phyloP scores from a whole-genome alignment of 2,329 filamentous ascomycete species.

The Alternaria postmessia region DNA sequence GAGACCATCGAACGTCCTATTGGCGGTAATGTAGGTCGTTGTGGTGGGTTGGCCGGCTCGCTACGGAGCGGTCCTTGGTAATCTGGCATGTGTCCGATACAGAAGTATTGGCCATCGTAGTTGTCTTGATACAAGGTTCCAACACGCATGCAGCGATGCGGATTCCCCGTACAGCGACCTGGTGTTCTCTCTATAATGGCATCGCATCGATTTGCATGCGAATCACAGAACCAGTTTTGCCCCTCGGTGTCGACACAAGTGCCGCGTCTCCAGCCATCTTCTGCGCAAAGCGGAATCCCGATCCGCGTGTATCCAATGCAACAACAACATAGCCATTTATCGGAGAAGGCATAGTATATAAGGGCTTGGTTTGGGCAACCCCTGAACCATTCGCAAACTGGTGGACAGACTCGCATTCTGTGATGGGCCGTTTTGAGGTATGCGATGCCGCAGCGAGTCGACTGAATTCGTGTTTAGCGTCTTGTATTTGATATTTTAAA shows the following conservation, averaged over 20 bases:
- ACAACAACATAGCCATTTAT: conserved; percentile 7
- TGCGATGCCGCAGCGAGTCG: not conserved
- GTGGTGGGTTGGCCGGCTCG: not conserved
- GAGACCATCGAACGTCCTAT: not conserved
- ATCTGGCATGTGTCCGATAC: not conserved
- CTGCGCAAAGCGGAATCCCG: not conserved
- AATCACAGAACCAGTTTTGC: conserved; percentile 7
- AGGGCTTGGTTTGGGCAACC: conserved; percentile 4
- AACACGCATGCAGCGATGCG: conserved; percentile 1
- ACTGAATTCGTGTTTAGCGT: not conserved
- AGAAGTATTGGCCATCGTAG: not conserved
- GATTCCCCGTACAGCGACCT: not conserved
- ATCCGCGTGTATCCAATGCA: conserved; percentile 2
- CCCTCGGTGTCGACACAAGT: conserved; percentile 3
- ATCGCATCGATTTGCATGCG: conserved; percentile 6
- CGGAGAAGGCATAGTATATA: conserved; percentile 7
- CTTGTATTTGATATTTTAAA: not conserved
- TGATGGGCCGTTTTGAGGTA: not conserved
- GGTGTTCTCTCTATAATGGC: not conserved
- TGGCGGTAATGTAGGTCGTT: not conserved
- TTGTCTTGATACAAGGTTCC: not conserved
- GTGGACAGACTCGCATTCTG: conserved; percentile 1
- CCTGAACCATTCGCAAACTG: not conserved
- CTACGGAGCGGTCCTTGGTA: not conserved
- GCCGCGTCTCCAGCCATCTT: conserved; percentile 1